Conservation (phyloP, 805 yeast species). For the Spathaspora arborariae region DNA sequence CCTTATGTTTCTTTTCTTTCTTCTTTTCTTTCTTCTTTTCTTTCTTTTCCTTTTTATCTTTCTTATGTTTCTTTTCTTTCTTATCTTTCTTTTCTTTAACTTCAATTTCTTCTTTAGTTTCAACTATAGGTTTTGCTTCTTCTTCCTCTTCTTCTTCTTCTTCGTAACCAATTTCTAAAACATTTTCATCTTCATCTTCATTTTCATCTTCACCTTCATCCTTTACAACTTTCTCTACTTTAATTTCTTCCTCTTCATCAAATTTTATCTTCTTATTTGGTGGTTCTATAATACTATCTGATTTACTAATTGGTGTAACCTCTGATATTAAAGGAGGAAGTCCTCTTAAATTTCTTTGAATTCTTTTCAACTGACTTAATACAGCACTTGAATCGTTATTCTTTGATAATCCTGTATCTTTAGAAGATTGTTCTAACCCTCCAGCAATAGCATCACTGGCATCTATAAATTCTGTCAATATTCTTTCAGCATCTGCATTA, state of each 20-base stretch:
- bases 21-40: conserved; percentile 14
- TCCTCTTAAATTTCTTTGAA: conserved; percentile 77
- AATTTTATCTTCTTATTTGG: conserved; percentile 24
- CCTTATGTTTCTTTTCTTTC: neutral
- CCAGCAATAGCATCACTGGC: conserved; percentile 31
- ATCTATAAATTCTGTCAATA: conserved; percentile 41
- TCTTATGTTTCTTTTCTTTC: conserved; percentile 15
- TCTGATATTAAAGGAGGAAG: conserved; percentile 54
- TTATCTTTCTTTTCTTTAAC: conserved; percentile 14
- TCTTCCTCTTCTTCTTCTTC: conserved; percentile 11
- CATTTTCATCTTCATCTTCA: conserved; percentile 14
- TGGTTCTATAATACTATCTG: conserved; percentile 6
- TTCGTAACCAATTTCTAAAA: conserved; percentile 10
- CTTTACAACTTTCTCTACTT: conserved; percentile 11
- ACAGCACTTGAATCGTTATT: conserved; percentile 27
- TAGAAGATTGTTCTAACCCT: conserved; percentile 20
- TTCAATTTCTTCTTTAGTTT: conserved; percentile 10
- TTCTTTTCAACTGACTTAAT: conserved; percentile 61
- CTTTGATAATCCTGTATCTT: conserved; percentile 22
- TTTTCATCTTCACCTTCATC: conserved; percentile 15
- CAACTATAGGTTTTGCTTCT: too few species aligned
- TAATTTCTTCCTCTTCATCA: conserved; percentile 20
- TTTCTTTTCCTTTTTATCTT: conserved; percentile 21
- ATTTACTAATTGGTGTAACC: conserved; percentile 6
- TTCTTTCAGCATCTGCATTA: conserved; percentile 43